Evolutionary conservation across 805 yeast species (phyloP).

Genomic region (Metschnikowia bowlesiae): DNA sequence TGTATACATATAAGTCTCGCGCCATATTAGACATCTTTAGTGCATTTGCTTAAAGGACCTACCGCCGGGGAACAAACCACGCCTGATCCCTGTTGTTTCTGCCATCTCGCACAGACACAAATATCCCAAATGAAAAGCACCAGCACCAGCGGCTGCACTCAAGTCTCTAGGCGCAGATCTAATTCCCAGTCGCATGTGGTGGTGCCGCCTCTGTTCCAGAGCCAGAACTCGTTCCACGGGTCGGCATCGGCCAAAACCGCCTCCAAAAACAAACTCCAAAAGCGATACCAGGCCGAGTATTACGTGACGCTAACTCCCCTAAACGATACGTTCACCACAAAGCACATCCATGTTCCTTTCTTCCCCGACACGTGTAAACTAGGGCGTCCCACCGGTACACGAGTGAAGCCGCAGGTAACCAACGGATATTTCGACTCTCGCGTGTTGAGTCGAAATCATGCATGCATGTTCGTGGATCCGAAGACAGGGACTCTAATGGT

Average conservation of each 20-base stretch:
- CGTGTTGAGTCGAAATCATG: constrained; percentile 90
- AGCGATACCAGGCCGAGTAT: constrained; percentile 35
- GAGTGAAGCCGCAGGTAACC: constrained; percentile 53
- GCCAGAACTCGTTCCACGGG: constrained; percentile 4
- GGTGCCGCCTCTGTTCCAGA: constrained; percentile 11
- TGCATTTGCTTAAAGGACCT: background rate
- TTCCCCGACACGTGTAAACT: constrained; percentile 79
- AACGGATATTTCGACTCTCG: constrained; percentile 95
- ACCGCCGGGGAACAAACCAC: background rate
- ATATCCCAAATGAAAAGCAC: background rate
- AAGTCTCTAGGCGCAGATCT: constrained; percentile 24
- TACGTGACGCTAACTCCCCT: constrained; percentile 70
- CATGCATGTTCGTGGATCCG: constrained; percentile 75
- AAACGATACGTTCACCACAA: constrained; percentile 78
- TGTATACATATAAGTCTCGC: background rate
- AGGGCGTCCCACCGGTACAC: constrained; percentile 82
- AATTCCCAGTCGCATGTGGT: constrained; percentile 42
- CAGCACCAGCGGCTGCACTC: constrained; percentile 2
- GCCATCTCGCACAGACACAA: background rate
- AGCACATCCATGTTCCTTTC: constrained; percentile 73
- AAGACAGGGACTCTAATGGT: constrained; percentile 62
- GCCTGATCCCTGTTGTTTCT: background rate
- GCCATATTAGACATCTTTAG: background rate
- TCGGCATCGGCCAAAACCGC: background rate
- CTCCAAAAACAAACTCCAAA: constrained; percentile 16